Evolutionary conservation across 306 rosid species (phyloP).

Genomic region (Rosa chinensis): DNA sequence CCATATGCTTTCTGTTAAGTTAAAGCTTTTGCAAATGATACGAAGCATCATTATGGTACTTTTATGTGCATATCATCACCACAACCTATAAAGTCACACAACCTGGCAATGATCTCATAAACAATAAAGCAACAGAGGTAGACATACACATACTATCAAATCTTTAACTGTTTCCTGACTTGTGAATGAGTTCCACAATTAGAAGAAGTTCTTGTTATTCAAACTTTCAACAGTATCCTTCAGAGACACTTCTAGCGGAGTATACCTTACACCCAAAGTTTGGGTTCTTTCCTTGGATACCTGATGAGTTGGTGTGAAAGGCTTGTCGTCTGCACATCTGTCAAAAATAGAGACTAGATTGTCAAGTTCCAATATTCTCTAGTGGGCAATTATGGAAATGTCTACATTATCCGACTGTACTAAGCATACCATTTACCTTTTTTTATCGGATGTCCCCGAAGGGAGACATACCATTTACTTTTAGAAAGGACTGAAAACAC

Average conservation of each 20-base stretch:
- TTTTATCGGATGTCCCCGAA: no score
- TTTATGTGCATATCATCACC: neutral
- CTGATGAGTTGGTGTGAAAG: conserved; percentile 9
- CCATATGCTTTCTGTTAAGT: no score
- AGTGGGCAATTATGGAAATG: no score
- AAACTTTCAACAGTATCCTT: conserved; percentile 33
- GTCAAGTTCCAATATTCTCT: no score
- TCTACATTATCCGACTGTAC: no score
- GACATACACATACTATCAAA: no score
- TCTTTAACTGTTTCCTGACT: neutral
- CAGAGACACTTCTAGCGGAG: conserved; percentile 25
- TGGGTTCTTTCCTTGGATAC: conserved; percentile 28
- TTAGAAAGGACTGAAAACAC: no score
- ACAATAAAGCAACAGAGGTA: no score
- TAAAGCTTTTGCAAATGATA: neutral
- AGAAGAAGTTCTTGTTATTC: conserved; percentile 25
- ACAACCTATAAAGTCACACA: neutral
- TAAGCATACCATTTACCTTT: no score
- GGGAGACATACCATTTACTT: no score
- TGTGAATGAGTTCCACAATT: neutral
- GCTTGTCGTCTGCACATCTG: conserved; percentile 31
- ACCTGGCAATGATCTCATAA: no score
- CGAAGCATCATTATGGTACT: neutral
- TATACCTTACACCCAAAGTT: conserved; percentile 24
- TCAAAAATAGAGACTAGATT: no score